Evolutionary conservation across 805 yeast species (phyloP).

Genomic region (Wickerhamomyces chaumierensis): DNA sequence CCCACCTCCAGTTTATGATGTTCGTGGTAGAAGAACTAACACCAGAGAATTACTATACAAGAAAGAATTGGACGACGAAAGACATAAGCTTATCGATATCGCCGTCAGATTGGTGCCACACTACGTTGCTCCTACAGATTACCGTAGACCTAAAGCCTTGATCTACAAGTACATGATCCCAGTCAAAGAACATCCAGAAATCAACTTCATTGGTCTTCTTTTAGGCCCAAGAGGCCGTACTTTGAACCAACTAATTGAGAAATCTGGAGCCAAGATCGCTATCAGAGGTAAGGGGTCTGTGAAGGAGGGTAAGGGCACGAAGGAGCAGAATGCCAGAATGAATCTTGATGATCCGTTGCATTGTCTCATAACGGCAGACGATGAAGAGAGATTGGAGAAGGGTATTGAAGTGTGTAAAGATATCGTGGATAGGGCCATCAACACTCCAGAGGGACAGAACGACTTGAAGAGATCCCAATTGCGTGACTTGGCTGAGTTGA

Average conservation of each 20-base stretch:
- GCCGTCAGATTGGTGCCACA: slow-evolving; percentile 66
- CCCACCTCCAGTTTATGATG: slow-evolving; percentile 88
- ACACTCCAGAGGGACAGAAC: slow-evolving; percentile 88
- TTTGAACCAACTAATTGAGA: slow-evolving; percentile 63
- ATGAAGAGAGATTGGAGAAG: slow-evolving; percentile 60
- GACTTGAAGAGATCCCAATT: slow-evolving; percentile 85
- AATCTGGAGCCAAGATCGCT: slow-evolving; percentile 82
- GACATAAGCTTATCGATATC: slow-evolving; percentile 65
- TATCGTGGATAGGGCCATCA: slow-evolving; percentile 72
- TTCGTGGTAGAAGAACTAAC: slow-evolving; percentile 71
- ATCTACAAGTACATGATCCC: slow-evolving; percentile 81
- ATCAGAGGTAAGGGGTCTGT: slow-evolving; percentile 95
- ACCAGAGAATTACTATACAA: slow-evolving; percentile 64
- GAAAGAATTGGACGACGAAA: slow-evolving; percentile 60
- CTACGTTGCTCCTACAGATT: slow-evolving; percentile 72
- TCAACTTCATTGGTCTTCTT: slow-evolving; percentile 83
- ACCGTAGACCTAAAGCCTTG: slow-evolving; percentile 57
- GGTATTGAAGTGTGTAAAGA: slow-evolving; percentile 68
- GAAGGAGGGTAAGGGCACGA: slow-evolving; percentile 67
- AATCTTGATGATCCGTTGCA: slow-evolving; percentile 75
- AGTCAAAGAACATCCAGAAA: slow-evolving; percentile 75
- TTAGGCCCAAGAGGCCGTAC: slow-evolving; percentile 96
- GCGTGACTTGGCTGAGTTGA: slow-evolving; percentile 82
- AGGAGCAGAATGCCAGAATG: slow-evolving; percentile 26
- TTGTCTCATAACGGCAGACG: slow-evolving; percentile 76